Percentiles rank a stretch among this genome's conserved stretches.
phyloP scores from a whole-genome alignment of 2,329 filamentous ascomycete species.

The Colletotrichum falcatum region DNA sequence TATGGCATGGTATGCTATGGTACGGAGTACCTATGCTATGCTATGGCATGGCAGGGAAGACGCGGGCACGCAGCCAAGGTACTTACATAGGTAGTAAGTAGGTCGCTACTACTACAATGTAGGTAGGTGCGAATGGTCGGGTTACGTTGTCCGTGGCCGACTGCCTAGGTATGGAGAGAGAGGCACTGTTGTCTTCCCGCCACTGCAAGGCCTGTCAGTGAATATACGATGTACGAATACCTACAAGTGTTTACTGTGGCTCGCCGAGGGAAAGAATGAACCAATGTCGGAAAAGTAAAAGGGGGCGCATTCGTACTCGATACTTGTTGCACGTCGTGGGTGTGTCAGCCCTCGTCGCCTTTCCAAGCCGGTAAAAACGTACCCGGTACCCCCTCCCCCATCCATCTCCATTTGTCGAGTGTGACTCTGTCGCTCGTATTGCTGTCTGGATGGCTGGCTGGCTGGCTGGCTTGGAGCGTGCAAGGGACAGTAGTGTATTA shows the following conservation, averaged over 20 bases:
- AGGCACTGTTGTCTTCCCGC: neutral
- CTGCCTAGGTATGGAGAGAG: neutral
- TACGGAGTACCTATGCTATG: no score
- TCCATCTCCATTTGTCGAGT: neutral
- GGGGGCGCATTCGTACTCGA: neutral
- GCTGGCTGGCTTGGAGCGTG: neutral
- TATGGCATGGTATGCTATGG: neutral
- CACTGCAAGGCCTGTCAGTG: neutral
- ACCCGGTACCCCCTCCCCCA: neutral
- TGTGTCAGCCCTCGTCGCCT: neutral
- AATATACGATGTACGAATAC: no score
- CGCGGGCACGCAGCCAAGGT: neutral
- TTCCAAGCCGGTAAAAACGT: neutral
- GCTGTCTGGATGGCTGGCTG: neutral
- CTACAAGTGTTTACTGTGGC: neutral
- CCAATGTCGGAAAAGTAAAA: neutral
- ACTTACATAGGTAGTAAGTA: no score
- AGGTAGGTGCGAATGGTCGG: no score
- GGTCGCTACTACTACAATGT: no score
- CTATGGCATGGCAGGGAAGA: conserved; percentile 1
- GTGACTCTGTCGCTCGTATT: neutral
- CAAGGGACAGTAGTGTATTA: neutral
- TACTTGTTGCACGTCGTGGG: neutral
- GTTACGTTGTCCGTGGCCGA: neutral
- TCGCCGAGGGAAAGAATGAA: neutral